Conservation (phyloP, 805 yeast genomes). For the Hagleromyces aurorensis region DNA sequence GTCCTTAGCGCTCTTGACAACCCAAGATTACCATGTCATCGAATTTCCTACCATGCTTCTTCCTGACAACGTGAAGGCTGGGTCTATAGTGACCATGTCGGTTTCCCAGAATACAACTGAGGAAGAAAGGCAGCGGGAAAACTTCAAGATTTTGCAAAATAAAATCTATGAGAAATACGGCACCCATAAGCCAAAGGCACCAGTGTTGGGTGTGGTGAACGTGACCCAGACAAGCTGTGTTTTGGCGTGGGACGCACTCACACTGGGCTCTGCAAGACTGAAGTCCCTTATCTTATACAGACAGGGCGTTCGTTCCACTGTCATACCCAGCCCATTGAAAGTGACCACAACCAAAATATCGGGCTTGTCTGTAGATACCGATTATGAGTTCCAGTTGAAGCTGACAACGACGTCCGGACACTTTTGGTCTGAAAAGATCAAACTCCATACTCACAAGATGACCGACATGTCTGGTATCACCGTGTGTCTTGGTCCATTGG, state of each 20-base stretch:
- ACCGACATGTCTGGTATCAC: constrained; percentile 91
- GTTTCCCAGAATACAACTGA: constrained; percentile 70
- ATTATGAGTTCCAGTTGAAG: constrained; percentile 69
- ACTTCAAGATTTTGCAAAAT: constrained; percentile 61
- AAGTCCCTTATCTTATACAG: constrained; percentile 72
- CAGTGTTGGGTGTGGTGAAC: constrained; percentile 61
- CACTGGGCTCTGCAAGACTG: constrained; percentile 74
- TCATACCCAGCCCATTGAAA: constrained; percentile 70
- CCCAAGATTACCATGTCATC: constrained; percentile 87
- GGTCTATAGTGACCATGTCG: constrained; percentile 78
- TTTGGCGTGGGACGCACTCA: constrained; percentile 85
- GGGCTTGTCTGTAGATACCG: constrained; percentile 82
- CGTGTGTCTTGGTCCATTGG: constrained; percentile 78
- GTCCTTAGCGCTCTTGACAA: constrained; percentile 80
- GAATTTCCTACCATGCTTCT: constrained; percentile 93
- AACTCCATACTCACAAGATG: constrained; percentile 86
- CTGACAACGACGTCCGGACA: constrained; percentile 89
- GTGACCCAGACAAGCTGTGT: constrained; percentile 93
- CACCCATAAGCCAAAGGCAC: constrained; percentile 57
- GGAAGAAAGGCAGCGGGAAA: constrained; percentile 50
- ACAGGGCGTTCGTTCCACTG: constrained; percentile 56
- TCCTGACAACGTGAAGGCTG: constrained; percentile 87
- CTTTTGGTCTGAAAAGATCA: constrained; percentile 56
- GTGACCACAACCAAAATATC: constrained; percentile 80
- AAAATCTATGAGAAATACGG: constrained; percentile 71